Evolutionary conservation across 2,329 filamentous ascomycete genomes (phyloP).

Genomic region (Aspergillus caelatus): DNA sequence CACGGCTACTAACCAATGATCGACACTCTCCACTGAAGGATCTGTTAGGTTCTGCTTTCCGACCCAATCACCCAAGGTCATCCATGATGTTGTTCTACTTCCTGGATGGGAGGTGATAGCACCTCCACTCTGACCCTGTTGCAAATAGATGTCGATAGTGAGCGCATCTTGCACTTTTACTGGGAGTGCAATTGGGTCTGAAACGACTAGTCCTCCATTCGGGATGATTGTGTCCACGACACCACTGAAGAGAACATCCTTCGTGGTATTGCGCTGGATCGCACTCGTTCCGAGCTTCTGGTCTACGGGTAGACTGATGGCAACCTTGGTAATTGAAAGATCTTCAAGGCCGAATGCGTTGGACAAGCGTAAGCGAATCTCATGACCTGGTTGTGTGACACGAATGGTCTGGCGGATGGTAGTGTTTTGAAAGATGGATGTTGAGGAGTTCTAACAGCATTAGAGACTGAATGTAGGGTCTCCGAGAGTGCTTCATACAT

Average conservation of each 20-base stretch:
- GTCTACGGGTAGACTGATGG: conserved; percentile 56
- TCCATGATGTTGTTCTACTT: conserved; percentile 64
- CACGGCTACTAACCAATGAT: conserved; percentile 44
- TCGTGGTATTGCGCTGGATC: conserved; percentile 57
- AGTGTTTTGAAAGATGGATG: conserved; percentile 61
- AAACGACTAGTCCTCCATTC: conserved; percentile 60
- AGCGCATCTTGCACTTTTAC: conserved; percentile 56
- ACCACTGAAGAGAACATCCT: conserved; percentile 62
- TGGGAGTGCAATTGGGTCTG: conserved; percentile 62
- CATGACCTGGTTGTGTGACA: conserved; percentile 58
- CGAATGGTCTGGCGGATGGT: conserved; percentile 69
- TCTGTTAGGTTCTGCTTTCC: conserved; percentile 50
- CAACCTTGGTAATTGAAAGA: conserved; percentile 62
- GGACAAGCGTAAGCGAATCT: conserved; percentile 65
- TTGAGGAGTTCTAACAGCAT: conserved; percentile 52
- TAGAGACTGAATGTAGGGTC: conserved; percentile 11
- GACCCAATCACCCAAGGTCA: conserved; percentile 61
- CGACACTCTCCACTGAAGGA: conserved; percentile 37
- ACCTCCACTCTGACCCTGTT: conserved; percentile 58
- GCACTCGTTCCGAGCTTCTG: conserved; percentile 50
- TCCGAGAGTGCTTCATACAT: conserved; percentile 45
- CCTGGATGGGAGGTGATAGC: conserved; percentile 67
- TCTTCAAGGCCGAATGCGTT: conserved; percentile 66
- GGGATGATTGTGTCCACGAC: conserved; percentile 55
- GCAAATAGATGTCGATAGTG: conserved; percentile 62